phyloP scores from a whole-genome alignment of 2,329 filamentous ascomycete species.

The Aspergillus calidoustus region DNA sequence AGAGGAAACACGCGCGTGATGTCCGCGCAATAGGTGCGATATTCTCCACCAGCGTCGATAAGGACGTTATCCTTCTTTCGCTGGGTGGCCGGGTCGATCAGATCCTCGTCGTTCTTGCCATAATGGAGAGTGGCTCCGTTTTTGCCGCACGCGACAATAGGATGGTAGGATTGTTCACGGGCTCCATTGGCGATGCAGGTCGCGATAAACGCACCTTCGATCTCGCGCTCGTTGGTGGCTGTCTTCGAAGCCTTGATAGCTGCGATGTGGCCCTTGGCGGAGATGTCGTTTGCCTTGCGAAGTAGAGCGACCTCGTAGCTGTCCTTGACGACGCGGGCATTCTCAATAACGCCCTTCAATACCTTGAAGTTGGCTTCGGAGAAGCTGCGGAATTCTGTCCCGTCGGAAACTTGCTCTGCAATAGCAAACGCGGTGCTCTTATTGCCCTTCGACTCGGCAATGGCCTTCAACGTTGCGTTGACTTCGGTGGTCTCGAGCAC shows the following conservation, averaged over 20 bases:
- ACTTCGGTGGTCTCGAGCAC: constrained; percentile 75
- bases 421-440: constrained; percentile 73
- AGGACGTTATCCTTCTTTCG: constrained; percentile 70
- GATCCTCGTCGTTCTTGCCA: constrained; percentile 73
- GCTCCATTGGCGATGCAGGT: constrained; percentile 74
- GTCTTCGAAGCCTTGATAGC: constrained; percentile 68
- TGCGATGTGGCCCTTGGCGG: constrained; percentile 73
- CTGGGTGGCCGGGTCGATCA: constrained; percentile 56
- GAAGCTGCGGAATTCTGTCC: constrained; percentile 73
- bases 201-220: constrained; percentile 77
- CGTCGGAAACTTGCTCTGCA: constrained; percentile 73
- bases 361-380: constrained; percentile 63
- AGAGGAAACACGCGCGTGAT: constrained; percentile 88
- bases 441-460: constrained; percentile 40
- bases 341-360: constrained; percentile 75
- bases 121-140: constrained; percentile 91
- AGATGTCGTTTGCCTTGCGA: constrained; percentile 78
- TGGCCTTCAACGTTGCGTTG: constrained; percentile 69
- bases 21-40: constrained; percentile 82
- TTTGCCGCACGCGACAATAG: constrained; percentile 84
- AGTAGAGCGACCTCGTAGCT: constrained; percentile 84
- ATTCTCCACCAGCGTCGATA: constrained; percentile 88
- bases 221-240: constrained; percentile 77
- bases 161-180: constrained; percentile 79
- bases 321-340: constrained; percentile 80